Conservation (phyloP, 2,329 filamentous ascomycete genomes). For the Cladosporium phlei region DNA sequence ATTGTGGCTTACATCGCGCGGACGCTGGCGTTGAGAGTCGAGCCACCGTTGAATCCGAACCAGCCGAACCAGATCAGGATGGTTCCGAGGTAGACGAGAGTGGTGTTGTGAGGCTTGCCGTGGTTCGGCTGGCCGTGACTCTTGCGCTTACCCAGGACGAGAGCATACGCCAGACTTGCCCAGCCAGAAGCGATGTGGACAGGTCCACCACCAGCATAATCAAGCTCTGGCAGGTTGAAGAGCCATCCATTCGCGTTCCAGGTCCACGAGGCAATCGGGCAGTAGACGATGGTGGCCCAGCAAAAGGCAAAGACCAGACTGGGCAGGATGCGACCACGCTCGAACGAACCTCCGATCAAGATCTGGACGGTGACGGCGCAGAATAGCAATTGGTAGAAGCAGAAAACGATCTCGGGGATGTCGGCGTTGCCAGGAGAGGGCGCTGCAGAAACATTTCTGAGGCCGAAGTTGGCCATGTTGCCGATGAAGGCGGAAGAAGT, state of each 20-base stretch:
- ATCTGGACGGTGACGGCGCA: constrained; percentile 60
- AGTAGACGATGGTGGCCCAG: constrained; percentile 64
- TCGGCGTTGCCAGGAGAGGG: constrained; percentile 54
- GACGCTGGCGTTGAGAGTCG: constrained; percentile 49
- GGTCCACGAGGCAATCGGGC: constrained; percentile 60
- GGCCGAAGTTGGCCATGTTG: constrained; percentile 56
- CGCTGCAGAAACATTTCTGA: constrained; percentile 57
- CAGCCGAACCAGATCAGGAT: constrained; percentile 63
- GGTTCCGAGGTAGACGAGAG: constrained; percentile 60
- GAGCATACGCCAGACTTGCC: constrained; percentile 59
- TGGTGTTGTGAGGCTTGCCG: constrained; percentile 58
- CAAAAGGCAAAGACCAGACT: constrained; percentile 60
- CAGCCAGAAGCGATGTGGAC: constrained; percentile 62
- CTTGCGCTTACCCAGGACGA: constrained; percentile 57
- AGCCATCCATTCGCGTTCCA: constrained; percentile 66
- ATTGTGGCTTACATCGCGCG: constrained; percentile 40
- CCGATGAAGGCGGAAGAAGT: constrained; percentile 60
- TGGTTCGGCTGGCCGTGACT: constrained; percentile 46
- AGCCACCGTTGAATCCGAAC: constrained; percentile 57
- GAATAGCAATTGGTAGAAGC: constrained; percentile 62
- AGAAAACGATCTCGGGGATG: constrained; percentile 63
- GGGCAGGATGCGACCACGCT: constrained; percentile 59
- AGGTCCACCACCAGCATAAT: constrained; percentile 59
- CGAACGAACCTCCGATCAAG: constrained; percentile 60
- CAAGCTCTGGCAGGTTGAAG: constrained; percentile 55